phyloP scores from a whole-genome alignment of 2,329 filamentous ascomycete species.

The Diaporthe vaccinii region DNA sequence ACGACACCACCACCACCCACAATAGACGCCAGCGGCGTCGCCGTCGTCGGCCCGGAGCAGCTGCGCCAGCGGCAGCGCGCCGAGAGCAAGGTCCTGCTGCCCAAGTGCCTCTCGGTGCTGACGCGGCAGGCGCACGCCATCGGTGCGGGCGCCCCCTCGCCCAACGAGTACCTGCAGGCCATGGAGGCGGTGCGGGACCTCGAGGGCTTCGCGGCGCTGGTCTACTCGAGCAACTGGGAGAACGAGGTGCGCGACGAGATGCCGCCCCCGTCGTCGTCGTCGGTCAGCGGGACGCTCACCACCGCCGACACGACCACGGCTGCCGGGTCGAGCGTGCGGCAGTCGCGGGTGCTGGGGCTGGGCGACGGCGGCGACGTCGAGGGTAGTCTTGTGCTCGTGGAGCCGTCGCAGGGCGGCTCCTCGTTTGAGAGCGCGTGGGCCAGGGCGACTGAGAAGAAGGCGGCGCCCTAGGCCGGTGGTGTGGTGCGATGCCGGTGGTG shows the following conservation, averaged over 20 bases:
- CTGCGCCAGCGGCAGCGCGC: constrained; percentile 58
- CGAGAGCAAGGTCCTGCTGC: constrained; percentile 78
- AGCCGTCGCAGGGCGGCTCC: constrained; percentile 53
- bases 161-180: constrained; percentile 77
- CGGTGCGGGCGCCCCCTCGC: constrained; percentile 71
- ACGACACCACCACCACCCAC: not conserved
- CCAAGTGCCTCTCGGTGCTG: constrained; percentile 89
- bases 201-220: constrained; percentile 87
- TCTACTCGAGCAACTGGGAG: constrained; percentile 88
- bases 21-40: constrained; percentile 44
- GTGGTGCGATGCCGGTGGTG: not conserved
- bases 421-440: constrained; percentile 80
- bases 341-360: constrained; percentile 44
- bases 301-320: not conserved
- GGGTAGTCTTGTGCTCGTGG: constrained; percentile 69
- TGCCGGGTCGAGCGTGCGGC: constrained; percentile 42
- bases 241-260: constrained; percentile 70
- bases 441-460: constrained; percentile 66
- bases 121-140: constrained; percentile 93
- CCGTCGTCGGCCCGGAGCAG: constrained; percentile 63
- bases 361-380: constrained; percentile 50
- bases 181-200: constrained; percentile 84
- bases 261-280: constrained; percentile 50
- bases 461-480: constrained; percentile 27
- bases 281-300: constrained; percentile 18